phyloP scores from a whole-genome alignment of 148 eudicot species.

The Chenopodium formosanum region DNA sequence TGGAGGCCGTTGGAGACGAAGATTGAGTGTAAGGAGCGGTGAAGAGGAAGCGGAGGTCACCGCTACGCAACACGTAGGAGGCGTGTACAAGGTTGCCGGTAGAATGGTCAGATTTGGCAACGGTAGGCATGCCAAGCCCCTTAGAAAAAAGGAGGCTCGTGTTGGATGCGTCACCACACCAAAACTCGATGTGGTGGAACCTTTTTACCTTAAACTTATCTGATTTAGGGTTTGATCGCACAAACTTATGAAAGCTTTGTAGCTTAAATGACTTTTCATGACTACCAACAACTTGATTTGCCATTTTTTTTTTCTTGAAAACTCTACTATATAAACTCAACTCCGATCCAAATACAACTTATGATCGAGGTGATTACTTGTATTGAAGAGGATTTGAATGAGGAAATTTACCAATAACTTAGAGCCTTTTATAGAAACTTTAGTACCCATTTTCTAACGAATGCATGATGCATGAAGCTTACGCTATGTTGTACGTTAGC shows the following conservation, averaged over 20 bases:
- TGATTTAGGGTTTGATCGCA: slow-evolving; percentile 53
- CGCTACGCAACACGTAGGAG: slow-evolving; percentile 63
- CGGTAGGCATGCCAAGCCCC: slow-evolving; percentile 79
- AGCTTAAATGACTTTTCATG: slow-evolving; percentile 31
- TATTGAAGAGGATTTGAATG: no score
- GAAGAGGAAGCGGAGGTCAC: slow-evolving; percentile 63
- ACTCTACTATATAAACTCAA: no score
- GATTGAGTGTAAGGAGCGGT: slow-evolving; percentile 83
- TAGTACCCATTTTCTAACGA: no score
- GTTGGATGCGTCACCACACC: slow-evolving; percentile 83
- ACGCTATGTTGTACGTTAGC: no score
- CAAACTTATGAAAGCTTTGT: neutral
- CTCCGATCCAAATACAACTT: no score
- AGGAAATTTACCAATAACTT: no score
- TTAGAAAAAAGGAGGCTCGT: slow-evolving; percentile 63
- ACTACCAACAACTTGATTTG: neutral
- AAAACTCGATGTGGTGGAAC: slow-evolving; percentile 89
- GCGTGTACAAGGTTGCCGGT: slow-evolving; percentile 74
- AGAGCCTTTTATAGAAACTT: no score
- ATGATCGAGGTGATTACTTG: no score
- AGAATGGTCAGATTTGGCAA: slow-evolving; percentile 79
- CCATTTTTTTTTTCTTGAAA: neutral
- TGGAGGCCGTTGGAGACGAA: slow-evolving; percentile 11
- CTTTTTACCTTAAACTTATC: slow-evolving; percentile 55
- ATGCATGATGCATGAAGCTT: no score